Evolutionary conservation across 2,329 filamentous ascomycete genomes (phyloP), one percentile per base, ranked within the genome.

Genomic region (Phoma sp.): DNA sequence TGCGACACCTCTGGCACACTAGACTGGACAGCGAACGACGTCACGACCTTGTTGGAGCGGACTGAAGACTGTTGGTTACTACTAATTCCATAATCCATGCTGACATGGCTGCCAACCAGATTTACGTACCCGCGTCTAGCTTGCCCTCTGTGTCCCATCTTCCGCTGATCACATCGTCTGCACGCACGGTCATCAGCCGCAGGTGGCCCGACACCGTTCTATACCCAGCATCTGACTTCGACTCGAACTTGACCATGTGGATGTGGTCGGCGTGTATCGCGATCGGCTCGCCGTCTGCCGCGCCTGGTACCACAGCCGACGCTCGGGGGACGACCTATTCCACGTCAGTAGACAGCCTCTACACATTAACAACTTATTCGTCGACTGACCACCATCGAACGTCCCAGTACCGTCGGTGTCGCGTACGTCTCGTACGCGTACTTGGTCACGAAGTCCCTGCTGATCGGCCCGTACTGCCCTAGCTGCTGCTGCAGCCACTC

Each of bases 401-500:
- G 25, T 8, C 25, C 25, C 25, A 27, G 25, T 8, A 27, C 25
- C 1, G 64, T 67, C 36, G 65, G 63, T 24, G 67, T 74, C 56
- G 66, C 57, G 44, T 69, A 74, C 37, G 61, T 62, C 52, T 76
- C 71, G 37, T 57, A 74, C 15, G 60, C 62, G 62, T 71, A 75
- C 63, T 72, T 73, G 7, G 71, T 75, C 33, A 70, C 57, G 66
- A 76, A 75, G 22, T 76, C 65, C 10, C 57, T 38, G 57, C 71
- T 74, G 39, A 76, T 77, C 27, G 66, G 61, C n/a, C 33, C 61
- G 48, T 74, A 77, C 41, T 77, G 69, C 8, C 61, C 57, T 45
- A 72, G 63, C 55, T 76, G 74, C 43, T 75, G 68, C 51, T 74
- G 68, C 15, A 77, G 67, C 62, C 49, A 67, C 63, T 77, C 73